Evolutionary conservation across 1,139 yeast species (phyloP).

Genomic region (Lodderomyces parapsilosis): DNA sequence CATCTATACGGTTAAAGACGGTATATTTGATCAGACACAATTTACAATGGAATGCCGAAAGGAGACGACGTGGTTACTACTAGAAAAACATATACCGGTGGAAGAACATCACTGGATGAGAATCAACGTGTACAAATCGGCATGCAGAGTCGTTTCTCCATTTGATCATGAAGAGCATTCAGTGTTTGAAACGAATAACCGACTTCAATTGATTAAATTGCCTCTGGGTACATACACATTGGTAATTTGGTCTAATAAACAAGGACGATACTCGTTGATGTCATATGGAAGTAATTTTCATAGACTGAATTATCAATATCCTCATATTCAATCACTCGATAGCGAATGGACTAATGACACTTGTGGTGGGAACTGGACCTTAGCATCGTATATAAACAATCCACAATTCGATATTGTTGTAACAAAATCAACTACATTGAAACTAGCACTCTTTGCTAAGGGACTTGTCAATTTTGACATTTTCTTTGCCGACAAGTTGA

Average conservation of each 20-base stretch:
- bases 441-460: constrained; percentile 26
- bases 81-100: constrained; percentile 40
- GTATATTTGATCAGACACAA: constrained; percentile 47
- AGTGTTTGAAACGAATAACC: constrained; percentile 28
- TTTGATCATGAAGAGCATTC: constrained; percentile 26
- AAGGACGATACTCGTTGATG: constrained; percentile 37
- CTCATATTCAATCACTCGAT: constrained; percentile 19
- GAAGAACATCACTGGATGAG: constrained; percentile 23
- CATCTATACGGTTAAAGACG: constrained; percentile 21
- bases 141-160: constrained; percentile 25
- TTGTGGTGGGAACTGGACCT: constrained; percentile 60
- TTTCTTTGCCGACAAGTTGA: constrained; percentile 28
- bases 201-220: constrained; percentile 25
- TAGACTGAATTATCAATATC: constrained; percentile 25
- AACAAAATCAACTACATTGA: constrained; percentile 16
- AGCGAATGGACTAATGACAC: constrained; percentile 51
- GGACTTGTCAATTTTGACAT: constrained; percentile 34
- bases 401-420: constrained; percentile 56
- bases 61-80: constrained; percentile 49
- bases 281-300: constrained; percentile 20
- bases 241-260: constrained; percentile 23
- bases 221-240: constrained; percentile 29
- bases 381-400: constrained; percentile 51
- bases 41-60: constrained; percentile 31
- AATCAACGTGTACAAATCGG: constrained; percentile 29